Base-by-base conservation (phyloP, 1,284 basidiomycete genomes). In the Cutaneotrichosporon spelunceum region DNA sequence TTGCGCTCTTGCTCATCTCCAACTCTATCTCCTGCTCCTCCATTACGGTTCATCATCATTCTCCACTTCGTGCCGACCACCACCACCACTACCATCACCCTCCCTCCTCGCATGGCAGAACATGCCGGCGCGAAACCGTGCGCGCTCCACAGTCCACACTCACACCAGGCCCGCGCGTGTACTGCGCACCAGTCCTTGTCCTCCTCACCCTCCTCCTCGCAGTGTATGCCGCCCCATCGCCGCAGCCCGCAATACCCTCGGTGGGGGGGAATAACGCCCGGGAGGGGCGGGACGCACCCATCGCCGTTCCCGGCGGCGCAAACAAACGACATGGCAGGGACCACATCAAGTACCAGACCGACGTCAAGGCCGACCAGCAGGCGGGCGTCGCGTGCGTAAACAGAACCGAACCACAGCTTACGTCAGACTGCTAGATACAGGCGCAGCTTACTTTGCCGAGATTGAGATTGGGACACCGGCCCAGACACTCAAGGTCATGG, bases 401-500 rank as follows among this genome's bases (percentile, higher is more conserved):
- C 36, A 19, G n/a, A n/a, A n/a, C n/a, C n/a, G n/a, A n/a, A n/a
- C n/a, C n/a, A n/a, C n/a, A 39, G 39, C 39, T 72, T 19, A 68
- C 66, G 9, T 66, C 56, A 73, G 73, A 59, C 64, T 72, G 3
- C 72, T 69, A 24, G 66, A 71, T 21, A 65, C 71, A 6, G 74
- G 76, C 47, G 71, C 73, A 24, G 69, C 68, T 19, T 76, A 76
- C 54, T 68, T 71, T 24, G 74, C 70, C 5, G 57, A 65, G 19
- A 68, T 75, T 1, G 58, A 65, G 4, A 44, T 56, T 7, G 55
- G 82, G 30, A 79, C 76, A 9, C 79, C 79, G 9, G 68, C 72
- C 1, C 84, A 86, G 71, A 61, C 70, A 30, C 83, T 86, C 69
- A 79, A 81, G 60, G 81, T 85, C 52, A 80, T 85, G 53, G 76